A percentile compares a stretch with the other conserved stretches of the same genome.
These are phyloP conservation scores for Gracilaria caudata DNA, from an alignment of 23 red algal species.

Conservation along the genomic window DNA sequence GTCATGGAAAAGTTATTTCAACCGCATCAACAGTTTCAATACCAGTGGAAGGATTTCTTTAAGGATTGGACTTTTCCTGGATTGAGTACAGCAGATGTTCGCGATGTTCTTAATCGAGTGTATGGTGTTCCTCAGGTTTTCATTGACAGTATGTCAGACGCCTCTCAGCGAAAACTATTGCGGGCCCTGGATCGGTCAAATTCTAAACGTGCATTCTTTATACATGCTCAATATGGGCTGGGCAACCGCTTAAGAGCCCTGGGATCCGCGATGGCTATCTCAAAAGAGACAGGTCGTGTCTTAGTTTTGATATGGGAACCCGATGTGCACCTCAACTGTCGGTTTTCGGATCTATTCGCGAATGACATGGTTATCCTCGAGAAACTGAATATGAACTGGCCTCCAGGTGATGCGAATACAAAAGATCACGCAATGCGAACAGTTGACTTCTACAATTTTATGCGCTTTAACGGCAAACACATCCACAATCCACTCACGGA, in stretches of 20 bases:
- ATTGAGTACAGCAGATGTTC: conserved; percentile 34
- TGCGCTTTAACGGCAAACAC: conserved; percentile 59
- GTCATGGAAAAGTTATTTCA: conserved; percentile 28
- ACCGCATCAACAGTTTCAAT: conserved; percentile 17
- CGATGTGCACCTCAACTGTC: conserved; percentile 73
- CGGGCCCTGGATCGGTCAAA: conserved; percentile 27
- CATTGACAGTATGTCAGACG: conserved; percentile 56
- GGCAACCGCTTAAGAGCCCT: conserved; percentile 73
- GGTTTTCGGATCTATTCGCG: conserved; percentile 73
- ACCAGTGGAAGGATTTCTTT: conserved; percentile 24
- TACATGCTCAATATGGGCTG: conserved; percentile 71
- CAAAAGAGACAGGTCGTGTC: conserved; percentile 58
- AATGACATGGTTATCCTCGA: conserved; percentile 71
- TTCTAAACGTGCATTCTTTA: conserved; percentile 65
- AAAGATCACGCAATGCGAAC: conserved; percentile 72
- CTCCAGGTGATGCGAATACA: conserved; percentile 44
- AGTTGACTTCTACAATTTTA: conserved; percentile 79
- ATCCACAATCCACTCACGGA: conserved; percentile 60
- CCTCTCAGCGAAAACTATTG: conserved; percentile 37
- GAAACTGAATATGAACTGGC: conserved; percentile 77
- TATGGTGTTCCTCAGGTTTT: conserved; percentile 68
- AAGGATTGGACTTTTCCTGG: conserved; percentile 51
- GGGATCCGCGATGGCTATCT: conserved; percentile 61
- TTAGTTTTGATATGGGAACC: conserved; percentile 77
- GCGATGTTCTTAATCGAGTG: conserved; percentile 49